These are phyloP conservation scores for Cladosporium sp. DNA, from an alignment of 2,329 filamentous ascomycete genomes.

Conservation along the genomic window DNA sequence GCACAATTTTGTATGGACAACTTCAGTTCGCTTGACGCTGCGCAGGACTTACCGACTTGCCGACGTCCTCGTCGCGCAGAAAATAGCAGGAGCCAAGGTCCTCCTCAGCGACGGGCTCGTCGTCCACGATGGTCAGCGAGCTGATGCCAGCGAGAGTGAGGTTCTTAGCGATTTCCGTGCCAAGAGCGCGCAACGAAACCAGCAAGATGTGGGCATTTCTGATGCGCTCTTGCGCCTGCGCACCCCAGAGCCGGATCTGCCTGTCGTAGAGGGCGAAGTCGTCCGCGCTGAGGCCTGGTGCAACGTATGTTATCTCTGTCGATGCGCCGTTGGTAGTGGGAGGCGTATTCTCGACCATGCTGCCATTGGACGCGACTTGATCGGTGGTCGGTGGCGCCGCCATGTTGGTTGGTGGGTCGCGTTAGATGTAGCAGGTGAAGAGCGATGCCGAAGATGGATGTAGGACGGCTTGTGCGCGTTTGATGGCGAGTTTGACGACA, in stretches of 20 bases:
- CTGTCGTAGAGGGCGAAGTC: slow-evolving; percentile 97
- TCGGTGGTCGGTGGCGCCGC: slow-evolving; percentile 7
- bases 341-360: slow-evolving; percentile 1
- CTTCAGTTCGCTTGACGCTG: background rate
- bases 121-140: slow-evolving; percentile 84
- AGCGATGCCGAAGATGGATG: background rate
- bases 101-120: slow-evolving; percentile 70
- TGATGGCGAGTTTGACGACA: background rate
- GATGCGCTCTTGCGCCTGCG: slow-evolving; percentile 87
- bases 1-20: background rate
- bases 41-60: slow-evolving; percentile 62
- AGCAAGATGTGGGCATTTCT: slow-evolving; percentile 87
- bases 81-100: slow-evolving; percentile 75
- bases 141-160: slow-evolving; percentile 91
- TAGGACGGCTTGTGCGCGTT: background rate
- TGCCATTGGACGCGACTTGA: slow-evolving; percentile 2
- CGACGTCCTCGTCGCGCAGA: slow-evolving; percentile 69
- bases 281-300: slow-evolving; percentile 56
- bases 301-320: slow-evolving; percentile 25
- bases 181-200: slow-evolving; percentile 82
- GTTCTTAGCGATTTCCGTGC: slow-evolving; percentile 96
- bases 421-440: background rate
- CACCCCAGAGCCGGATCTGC: slow-evolving; percentile 95
- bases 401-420: slow-evolving; percentile 19
- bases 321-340: slow-evolving; percentile 24